Conservation (phyloP, 306 rosid genomes). For the Carpinus fangiana region DNA sequence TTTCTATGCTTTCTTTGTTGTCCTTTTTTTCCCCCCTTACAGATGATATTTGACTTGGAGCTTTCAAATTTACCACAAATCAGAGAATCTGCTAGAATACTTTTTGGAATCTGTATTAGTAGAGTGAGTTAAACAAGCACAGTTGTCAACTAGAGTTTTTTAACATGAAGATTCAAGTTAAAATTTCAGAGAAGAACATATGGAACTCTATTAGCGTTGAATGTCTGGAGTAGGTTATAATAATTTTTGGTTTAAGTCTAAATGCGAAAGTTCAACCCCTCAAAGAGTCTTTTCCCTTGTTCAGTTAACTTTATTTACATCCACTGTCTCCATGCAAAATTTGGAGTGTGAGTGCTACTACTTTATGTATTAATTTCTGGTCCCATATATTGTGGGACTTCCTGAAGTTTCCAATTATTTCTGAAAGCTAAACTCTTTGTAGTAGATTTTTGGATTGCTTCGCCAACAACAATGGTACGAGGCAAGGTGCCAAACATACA, state of each 20-base stretch:
- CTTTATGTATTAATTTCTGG: not conserved
- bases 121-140: not conserved
- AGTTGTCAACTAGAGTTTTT: not conserved
- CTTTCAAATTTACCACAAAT: not conserved
- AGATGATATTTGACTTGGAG: not conserved
- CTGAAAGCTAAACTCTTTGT: conserved; percentile 11
- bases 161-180: not conserved
- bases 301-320: not conserved
- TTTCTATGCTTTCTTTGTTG: not conserved
- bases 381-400: not conserved
- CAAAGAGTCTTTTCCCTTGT: not conserved
- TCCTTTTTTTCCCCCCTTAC: not conserved
- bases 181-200: not conserved
- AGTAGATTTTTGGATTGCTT: conserved; percentile 76
- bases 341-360: not conserved
- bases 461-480: conserved; percentile 85
- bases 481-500: conserved; percentile 82
- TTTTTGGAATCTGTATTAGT: not conserved
- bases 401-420: conserved; percentile 11
- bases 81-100: not conserved
- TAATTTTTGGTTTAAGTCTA: too few relatives aligned
- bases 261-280: not conserved
- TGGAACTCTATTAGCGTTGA: too few relatives aligned
- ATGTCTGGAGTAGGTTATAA: too few relatives aligned
- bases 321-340: not conserved